Base-by-base conservation (phyloP, 345 rosid species). In the Brassica juncea region DNA sequence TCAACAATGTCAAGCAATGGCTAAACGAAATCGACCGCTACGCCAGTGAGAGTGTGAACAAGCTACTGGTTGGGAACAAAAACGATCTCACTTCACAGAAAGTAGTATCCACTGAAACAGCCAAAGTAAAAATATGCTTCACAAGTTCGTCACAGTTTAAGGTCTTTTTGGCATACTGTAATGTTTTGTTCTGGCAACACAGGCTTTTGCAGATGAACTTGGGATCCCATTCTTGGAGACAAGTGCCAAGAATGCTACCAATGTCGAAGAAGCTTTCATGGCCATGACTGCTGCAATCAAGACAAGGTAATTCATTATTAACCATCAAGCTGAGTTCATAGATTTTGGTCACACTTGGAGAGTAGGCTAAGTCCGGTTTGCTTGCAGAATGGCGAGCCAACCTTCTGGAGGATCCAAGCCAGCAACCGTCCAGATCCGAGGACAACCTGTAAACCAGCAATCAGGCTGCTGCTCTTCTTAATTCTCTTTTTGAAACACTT, bases 311-410 rank as follows among this genome's bases (percentile, higher is more conserved):
- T 63, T 61, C 60, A 9, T 39, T 10, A 8, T 5, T 27, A 52
- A 2, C 72, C 19, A 30, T 55, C 59, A 8, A 30, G 19, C 31
- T 52, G 19, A 87, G 27, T 39, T 39, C 76, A 15, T 8, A 11
- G n/a, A 54, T 1, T 47, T 47, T 55, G 57, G 31, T 66, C 47
- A 39, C 19, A 39, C 25, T 49, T n/a, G 0, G 19, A 57, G 49
- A 73, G 23, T 6, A 10, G 57, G 12, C 14, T 55, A 59, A 58
- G 52, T 23, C 19, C 42, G 12, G 31, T 4, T 2, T 28, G 23
- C 39, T 70, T 78, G 73, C 87, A 94, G 99, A 91, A 92, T 94
- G 99, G 99, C 97, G 7, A 92, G 94, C 83, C 98, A 94, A 83
- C 98, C 99, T 8, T 87, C 90, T 6, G 81, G 79, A 73, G 87